Conservation (phyloP, 2,329 filamentous ascomycete species). For the Monosporascus sp. region DNA sequence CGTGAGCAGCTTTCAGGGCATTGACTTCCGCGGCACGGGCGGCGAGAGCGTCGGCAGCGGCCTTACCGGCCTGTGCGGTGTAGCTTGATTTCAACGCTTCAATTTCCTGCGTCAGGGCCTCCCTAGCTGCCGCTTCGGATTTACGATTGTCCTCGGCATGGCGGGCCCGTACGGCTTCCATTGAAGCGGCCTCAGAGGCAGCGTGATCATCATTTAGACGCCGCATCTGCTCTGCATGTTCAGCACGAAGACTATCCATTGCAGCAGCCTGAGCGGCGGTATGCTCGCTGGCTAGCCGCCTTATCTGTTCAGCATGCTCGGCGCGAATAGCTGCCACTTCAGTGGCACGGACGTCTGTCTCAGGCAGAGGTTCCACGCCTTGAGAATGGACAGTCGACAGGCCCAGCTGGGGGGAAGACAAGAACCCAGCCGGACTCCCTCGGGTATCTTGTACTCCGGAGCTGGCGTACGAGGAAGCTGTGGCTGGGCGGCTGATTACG, state of each 20-base stretch:
- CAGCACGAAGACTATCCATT: conserved; percentile 6
- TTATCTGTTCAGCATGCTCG: conserved; percentile 20
- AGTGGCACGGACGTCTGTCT: conserved; percentile 20
- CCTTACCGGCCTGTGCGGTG: conserved; percentile 7
- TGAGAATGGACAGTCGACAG: conserved; percentile 41
- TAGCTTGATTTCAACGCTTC: conserved; percentile 15
- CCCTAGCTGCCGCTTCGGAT: conserved; percentile 11
- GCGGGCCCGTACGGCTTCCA: conserved; percentile 12
- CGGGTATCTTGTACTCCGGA: conserved; percentile 42
- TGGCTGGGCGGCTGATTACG: conserved; percentile 40
- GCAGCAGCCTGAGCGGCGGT: conserved; percentile 14
- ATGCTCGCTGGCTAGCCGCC: conserved; percentile 19
- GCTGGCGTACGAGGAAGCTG: conserved; percentile 45
- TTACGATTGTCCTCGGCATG: conserved; percentile 13
- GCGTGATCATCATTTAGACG: background rate
- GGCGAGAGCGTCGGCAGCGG: conserved; percentile 7
- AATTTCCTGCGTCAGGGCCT: conserved; percentile 15
- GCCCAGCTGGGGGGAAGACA: conserved; percentile 30
- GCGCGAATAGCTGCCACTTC: conserved; percentile 29
- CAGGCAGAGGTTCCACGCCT: conserved; percentile 29
- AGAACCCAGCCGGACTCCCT: conserved; percentile 5
- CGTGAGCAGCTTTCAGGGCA: conserved; percentile 7
- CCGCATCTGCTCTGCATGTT: conserved; percentile 2
- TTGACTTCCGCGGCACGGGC: conserved; percentile 11
- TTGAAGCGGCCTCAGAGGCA: background rate